phyloP scores from a whole-genome alignment of 805 yeast genomes.

The Ascoidea rubescens region DNA sequence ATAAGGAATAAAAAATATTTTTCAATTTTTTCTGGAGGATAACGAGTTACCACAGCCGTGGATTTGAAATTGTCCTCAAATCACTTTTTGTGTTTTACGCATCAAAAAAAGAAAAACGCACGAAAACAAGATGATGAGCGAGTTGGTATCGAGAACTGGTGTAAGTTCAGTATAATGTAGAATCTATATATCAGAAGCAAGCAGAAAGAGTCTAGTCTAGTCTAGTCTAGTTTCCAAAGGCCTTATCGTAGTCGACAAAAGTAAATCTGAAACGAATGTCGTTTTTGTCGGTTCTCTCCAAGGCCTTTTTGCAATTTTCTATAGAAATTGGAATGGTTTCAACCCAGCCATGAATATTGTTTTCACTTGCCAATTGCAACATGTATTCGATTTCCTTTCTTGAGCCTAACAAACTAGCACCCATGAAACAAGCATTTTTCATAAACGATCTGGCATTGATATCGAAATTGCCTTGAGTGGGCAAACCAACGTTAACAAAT shows the following conservation, averaged over 20 bases:
- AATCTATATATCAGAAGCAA: too few relatives aligned
- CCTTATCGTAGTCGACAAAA: conserved; percentile 28
- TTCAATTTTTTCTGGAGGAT: too few relatives aligned
- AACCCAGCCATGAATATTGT: conserved; percentile 21
- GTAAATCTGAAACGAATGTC: conserved; percentile 28
- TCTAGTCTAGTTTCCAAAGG: conserved; percentile 13
- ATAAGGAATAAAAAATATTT: too few relatives aligned
- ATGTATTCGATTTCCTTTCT: conserved; percentile 22
- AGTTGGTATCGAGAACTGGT: too few relatives aligned
- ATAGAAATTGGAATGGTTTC: conserved; percentile 23
- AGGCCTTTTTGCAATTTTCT: conserved; percentile 19
- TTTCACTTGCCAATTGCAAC: conserved; percentile 24
- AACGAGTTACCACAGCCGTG: too few relatives aligned
- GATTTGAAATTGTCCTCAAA: too few relatives aligned
- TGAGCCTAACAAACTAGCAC: conserved; percentile 22
- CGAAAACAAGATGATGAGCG: too few relatives aligned
- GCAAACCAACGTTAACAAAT: conserved; percentile 56
- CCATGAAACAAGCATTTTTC: conserved; percentile 16
- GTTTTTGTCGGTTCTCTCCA: conserved; percentile 20
- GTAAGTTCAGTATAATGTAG: too few relatives aligned
- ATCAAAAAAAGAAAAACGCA: too few relatives aligned
- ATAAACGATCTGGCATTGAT: conserved; percentile 31
- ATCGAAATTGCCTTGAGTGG: conserved; percentile 25
- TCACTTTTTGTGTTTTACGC: too few relatives aligned
- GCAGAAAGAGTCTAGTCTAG: too few relatives aligned